phyloP scores from a whole-genome alignment of 345 rosid species.

The Aquilaria yunnanensis region DNA sequence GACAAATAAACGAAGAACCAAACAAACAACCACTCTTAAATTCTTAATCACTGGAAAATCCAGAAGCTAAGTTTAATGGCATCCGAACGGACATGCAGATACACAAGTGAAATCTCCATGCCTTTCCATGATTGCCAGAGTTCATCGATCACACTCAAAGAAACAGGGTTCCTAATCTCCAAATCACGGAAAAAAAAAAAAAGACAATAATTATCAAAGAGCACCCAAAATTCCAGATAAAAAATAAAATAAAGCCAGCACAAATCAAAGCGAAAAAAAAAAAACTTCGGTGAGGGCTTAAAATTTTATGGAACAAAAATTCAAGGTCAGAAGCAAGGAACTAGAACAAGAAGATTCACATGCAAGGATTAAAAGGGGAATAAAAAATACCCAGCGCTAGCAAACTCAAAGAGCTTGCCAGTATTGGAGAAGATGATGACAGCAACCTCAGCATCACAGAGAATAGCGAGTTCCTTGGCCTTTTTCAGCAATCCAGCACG shows the following conservation, averaged over 20 bases:
- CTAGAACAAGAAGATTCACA: not conserved
- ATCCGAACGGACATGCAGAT: slow-evolving; percentile 20
- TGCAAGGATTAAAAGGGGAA: not conserved
- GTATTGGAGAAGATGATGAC: slow-evolving; percentile 86
- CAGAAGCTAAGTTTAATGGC: not conserved
- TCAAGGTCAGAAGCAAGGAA: slow-evolving; percentile 1
- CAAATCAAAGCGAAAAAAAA: not conserved
- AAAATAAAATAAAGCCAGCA: not conserved
- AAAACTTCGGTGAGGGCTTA: slow-evolving; percentile 7
- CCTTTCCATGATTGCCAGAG: not conserved
- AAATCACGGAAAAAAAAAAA: slow-evolving; percentile 4
- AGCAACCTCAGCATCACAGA: slow-evolving; percentile 95
- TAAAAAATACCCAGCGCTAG: slow-evolving; percentile 61
- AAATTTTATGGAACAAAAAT: slow-evolving; percentile 4
- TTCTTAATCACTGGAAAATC: too few species aligned
- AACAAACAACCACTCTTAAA: not conserved
- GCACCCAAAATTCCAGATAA: not conserved
- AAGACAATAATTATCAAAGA: not conserved
- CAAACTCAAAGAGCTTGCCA: slow-evolving; percentile 86
- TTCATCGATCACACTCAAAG: slow-evolving; percentile 1
- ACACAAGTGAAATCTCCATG: not conserved
- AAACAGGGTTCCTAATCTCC: not conserved
- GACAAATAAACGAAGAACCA: slow-evolving; percentile 1
- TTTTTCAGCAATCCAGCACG: slow-evolving; percentile 88
- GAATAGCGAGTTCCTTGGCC: slow-evolving; percentile 81